Percentiles rank a stretch among this genome's conserved stretches.
Evolutionary conservation across 768 basidiomycete genomes (phyloP).

Genomic region (Suillus cothurnatus): DNA sequence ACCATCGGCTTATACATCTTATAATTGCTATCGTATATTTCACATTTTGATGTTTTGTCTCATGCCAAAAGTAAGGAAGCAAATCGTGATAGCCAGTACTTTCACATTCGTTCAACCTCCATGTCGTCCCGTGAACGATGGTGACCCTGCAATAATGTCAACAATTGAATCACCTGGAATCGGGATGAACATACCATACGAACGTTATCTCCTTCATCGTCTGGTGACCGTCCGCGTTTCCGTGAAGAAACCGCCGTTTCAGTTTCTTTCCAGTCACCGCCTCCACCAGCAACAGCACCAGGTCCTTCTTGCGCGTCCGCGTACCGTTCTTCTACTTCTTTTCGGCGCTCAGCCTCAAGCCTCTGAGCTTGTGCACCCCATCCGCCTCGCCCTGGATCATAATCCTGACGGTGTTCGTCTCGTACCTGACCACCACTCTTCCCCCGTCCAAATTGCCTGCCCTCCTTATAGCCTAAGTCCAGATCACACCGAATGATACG

Average conservation of each 20-base stretch:
- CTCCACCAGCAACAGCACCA: conserved; percentile 80
- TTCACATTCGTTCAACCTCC: conserved; percentile 72
- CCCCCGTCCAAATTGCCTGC: conserved; percentile 95
- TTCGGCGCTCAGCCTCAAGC: conserved; percentile 70
- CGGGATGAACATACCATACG: conserved; percentile 50
- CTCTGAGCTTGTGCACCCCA: conserved; percentile 90
- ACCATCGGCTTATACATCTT: conserved; percentile 11
- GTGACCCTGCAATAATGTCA: conserved; percentile 45
- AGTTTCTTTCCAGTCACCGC: conserved; percentile 81
- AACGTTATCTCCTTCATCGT: conserved; percentile 66
- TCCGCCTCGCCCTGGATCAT: conserved; percentile 93
- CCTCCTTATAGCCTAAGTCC: conserved; percentile 95
- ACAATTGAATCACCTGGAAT: conserved; percentile 7
- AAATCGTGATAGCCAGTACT: conserved; percentile 27
- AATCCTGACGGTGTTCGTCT: conserved; percentile 96
- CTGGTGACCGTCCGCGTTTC: conserved; percentile 77
- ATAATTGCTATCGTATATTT: conserved; percentile 17
- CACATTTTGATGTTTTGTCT: conserved; percentile 16
- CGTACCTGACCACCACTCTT: conserved; percentile 97
- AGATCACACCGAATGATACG: conserved; percentile 97
- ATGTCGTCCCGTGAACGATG: conserved; percentile 65
- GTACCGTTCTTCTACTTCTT: conserved; percentile 87
- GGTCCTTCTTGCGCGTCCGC: conserved; percentile 78
- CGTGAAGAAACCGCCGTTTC: conserved; percentile 47
- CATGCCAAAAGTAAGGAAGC: conserved; percentile 15